These are phyloP conservation scores for Ogataea glucozyma DNA, from an alignment of 805 yeast genomes.

Conservation along the genomic window DNA sequence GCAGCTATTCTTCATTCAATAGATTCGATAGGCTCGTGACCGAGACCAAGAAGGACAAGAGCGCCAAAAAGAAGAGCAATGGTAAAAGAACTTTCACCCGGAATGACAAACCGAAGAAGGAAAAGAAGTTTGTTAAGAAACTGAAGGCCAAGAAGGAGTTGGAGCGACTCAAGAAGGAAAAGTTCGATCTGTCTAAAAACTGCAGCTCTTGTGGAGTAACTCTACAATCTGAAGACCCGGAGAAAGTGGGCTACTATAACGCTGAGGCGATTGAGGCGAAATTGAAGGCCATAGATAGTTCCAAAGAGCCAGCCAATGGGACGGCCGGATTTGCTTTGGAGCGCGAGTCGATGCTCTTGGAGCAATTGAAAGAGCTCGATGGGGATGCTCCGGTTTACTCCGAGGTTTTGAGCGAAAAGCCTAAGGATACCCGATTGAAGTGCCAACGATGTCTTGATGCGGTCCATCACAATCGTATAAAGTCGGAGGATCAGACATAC, in stretches of 20 bases:
- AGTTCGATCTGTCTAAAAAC: slow-evolving; percentile 1
- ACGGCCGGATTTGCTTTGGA: slow-evolving; percentile 4
- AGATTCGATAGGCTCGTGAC: too few species aligned
- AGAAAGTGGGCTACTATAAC: slow-evolving; percentile 46
- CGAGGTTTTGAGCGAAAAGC: slow-evolving; percentile 4
- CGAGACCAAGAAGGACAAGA: too few species aligned
- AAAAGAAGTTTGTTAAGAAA: slow-evolving; percentile 3
- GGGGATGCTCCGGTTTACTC: slow-evolving; percentile 12
- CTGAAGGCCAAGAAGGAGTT: slow-evolving; percentile 1
- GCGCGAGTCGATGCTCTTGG: slow-evolving; percentile 10
- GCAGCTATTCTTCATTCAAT: too few species aligned
- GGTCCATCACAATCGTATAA: slow-evolving; percentile 43
- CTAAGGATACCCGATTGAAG: slow-evolving; percentile 26
- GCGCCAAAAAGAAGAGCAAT: background rate
- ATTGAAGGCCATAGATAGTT: background rate
- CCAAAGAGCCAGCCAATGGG: background rate
- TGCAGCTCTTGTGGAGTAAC: slow-evolving; percentile 62
- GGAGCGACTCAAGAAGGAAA: background rate
- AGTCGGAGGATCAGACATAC: slow-evolving; percentile 36
- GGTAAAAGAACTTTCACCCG: too few species aligned
- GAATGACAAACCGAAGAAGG: background rate
- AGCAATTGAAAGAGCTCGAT: slow-evolving; percentile 11
- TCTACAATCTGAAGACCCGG: slow-evolving; percentile 44
- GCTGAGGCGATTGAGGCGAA: background rate
- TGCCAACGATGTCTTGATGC: slow-evolving; percentile 63